Conservation (phyloP, 2,329 filamentous ascomycete species). For the Fusarium aywerte region DNA sequence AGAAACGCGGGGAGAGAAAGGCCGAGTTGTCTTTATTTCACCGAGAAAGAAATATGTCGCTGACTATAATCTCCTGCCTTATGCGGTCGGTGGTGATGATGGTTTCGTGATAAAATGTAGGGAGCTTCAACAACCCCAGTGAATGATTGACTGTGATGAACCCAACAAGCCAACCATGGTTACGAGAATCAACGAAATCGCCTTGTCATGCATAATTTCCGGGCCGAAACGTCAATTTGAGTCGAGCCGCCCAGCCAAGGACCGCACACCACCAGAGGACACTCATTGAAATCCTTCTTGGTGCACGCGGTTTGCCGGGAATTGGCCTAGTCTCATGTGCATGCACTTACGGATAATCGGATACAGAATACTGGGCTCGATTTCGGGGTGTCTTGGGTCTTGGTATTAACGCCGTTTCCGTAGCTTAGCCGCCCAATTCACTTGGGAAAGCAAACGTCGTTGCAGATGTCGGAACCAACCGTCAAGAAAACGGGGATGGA, state of each 20-base stretch:
- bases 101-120: neutral
- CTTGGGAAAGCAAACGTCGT: neutral
- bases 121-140: neutral
- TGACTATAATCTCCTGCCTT: neutral
- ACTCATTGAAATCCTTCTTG: neutral
- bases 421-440: slow-evolving; percentile 1
- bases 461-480: neutral
- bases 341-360: slow-evolving; percentile 14
- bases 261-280: neutral
- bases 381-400: neutral
- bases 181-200: slow-evolving; percentile 37
- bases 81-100: neutral
- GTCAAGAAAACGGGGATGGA: neutral
- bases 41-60: slow-evolving; percentile 1
- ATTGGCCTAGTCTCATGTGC: slow-evolving; percentile 7
- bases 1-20: slow-evolving; percentile 26
- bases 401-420: neutral
- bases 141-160: too few species aligned
- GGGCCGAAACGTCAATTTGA: slow-evolving; percentile 43
- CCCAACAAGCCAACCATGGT: slow-evolving; percentile 28
- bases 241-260: slow-evolving; percentile 9
- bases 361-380: neutral
- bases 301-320: slow-evolving; percentile 13
- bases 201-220: slow-evolving; percentile 43
- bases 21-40: slow-evolving; percentile 17